A percentile compares a stretch with the other conserved stretches of the same genome.
Evolutionary conservation across 1,284 basidiomycete species (phyloP).

Genomic region (Golubevia pallescens): DNA sequence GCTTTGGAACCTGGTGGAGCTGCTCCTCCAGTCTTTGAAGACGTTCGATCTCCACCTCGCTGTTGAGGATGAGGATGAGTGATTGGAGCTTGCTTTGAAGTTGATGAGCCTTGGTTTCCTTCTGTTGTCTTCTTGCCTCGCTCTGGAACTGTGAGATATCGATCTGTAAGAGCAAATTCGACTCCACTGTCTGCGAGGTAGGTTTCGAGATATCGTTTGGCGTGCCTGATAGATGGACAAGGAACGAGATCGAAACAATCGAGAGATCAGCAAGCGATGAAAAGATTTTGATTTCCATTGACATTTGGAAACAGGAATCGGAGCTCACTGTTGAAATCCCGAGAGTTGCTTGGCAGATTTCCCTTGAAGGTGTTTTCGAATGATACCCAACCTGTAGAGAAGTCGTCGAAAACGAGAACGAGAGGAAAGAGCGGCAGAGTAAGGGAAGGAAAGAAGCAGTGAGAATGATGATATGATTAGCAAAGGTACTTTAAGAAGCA

Average conservation of each 20-base stretch:
- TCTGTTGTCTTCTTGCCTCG: not conserved
- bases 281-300: not conserved
- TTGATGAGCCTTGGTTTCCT: not conserved
- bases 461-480: not conserved
- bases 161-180: conserved; percentile 54
- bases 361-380: conserved; percentile 40
- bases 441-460: not conserved
- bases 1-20: conserved; percentile 23
- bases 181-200: conserved; percentile 59
- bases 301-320: not conserved
- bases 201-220: conserved; percentile 55
- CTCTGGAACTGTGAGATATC: conserved; percentile 23
- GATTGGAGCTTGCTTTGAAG: not conserved
- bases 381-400: conserved; percentile 37
- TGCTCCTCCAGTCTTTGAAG: not conserved
- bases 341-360: conserved; percentile 45
- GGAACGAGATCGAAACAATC: conserved; percentile 4
- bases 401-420: too few species aligned
- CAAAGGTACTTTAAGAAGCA: too few species aligned
- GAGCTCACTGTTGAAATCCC: conserved; percentile 23
- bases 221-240: conserved; percentile 20
- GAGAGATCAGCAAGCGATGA: conserved; percentile 18
- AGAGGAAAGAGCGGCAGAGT: not conserved
- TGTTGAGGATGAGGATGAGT: not conserved
- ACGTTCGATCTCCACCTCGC: not conserved